Conservation (phyloP, 176 grass and related monocot species). For the Musa itinerans region DNA sequence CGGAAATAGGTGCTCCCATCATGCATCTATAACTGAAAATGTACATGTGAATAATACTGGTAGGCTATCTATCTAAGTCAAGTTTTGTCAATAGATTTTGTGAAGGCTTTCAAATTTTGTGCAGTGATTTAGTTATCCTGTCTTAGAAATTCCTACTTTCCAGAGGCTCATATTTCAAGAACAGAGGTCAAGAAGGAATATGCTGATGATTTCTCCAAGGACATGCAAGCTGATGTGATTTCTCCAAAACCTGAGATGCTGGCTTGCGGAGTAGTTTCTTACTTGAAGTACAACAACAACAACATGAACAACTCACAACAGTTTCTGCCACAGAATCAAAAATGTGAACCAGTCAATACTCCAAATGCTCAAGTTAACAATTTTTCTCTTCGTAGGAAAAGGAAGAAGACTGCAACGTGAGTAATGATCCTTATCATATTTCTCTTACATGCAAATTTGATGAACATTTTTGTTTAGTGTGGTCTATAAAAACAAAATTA, state of each 20-base stretch:
- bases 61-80: neutral
- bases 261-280: neutral
- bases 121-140: slow-evolving; percentile 9
- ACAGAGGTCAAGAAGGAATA: slow-evolving; percentile 5
- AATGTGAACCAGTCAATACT: neutral
- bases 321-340: neutral
- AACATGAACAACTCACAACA: neutral
- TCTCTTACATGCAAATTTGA: slow-evolving; percentile 6
- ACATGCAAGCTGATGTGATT: slow-evolving; percentile 7
- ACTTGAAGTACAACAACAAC: neutral
- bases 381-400: slow-evolving; percentile 39
- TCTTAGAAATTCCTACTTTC: slow-evolving; percentile 11
- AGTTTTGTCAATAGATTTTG: neutral
- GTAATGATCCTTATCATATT: slow-evolving; percentile 20
- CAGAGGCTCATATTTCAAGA: slow-evolving; percentile 7
- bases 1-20: too few relatives aligned
- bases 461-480: neutral
- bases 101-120: slow-evolving; percentile 23
- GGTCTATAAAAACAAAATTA: slow-evolving; percentile 3
- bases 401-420: slow-evolving; percentile 78
- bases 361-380: slow-evolving; percentile 1
- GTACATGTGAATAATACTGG: slow-evolving; percentile 11
- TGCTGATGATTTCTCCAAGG: neutral
- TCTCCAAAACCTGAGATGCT: neutral
- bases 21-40: slow-evolving; percentile 1